Conservation (phyloP, 2,329 filamentous ascomycete species). For the Sordariomycetes sp. region DNA sequence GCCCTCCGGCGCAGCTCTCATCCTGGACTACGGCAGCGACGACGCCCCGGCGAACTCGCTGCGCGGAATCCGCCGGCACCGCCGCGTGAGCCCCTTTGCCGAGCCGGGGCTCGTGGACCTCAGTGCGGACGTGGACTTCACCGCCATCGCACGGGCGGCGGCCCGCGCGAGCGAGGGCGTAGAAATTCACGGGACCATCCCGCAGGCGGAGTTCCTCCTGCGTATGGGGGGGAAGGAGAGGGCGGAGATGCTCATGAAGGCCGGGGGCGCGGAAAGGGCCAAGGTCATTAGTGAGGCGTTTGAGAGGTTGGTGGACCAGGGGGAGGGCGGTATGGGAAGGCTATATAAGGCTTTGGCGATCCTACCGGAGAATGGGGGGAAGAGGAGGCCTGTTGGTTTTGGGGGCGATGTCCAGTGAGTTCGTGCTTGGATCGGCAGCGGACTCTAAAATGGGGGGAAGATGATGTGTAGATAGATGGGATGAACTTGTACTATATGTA, state of each 20-base stretch:
- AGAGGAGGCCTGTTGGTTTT: slow-evolving; percentile 78
- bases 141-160: slow-evolving; percentile 73
- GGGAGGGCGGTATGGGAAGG: slow-evolving; percentile 81
- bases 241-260: slow-evolving; percentile 54
- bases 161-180: slow-evolving; percentile 64
- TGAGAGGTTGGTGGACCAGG: slow-evolving; percentile 73
- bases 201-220: slow-evolving; percentile 71
- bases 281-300: slow-evolving; percentile 62
- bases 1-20: slow-evolving; percentile 79
- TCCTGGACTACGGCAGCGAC: slow-evolving; percentile 86
- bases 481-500: not conserved
- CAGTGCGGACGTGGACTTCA: slow-evolving; percentile 89
- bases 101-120: slow-evolving; percentile 78
- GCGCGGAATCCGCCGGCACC: slow-evolving; percentile 74
- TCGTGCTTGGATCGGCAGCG: not conserved
- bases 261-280: slow-evolving; percentile 33
- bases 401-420: slow-evolving; percentile 49
- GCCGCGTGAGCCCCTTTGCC: slow-evolving; percentile 66
- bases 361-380: slow-evolving; percentile 66
- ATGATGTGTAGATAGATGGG: not conserved
- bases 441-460: not conserved
- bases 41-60: slow-evolving; percentile 81
- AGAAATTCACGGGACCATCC: slow-evolving; percentile 85
- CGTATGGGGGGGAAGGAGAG: slow-evolving; percentile 76
- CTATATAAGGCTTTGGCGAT: slow-evolving; percentile 91